Evolutionary conservation across 257 asterid genomes (phyloP).

Genomic region (Lycium barbarum): DNA sequence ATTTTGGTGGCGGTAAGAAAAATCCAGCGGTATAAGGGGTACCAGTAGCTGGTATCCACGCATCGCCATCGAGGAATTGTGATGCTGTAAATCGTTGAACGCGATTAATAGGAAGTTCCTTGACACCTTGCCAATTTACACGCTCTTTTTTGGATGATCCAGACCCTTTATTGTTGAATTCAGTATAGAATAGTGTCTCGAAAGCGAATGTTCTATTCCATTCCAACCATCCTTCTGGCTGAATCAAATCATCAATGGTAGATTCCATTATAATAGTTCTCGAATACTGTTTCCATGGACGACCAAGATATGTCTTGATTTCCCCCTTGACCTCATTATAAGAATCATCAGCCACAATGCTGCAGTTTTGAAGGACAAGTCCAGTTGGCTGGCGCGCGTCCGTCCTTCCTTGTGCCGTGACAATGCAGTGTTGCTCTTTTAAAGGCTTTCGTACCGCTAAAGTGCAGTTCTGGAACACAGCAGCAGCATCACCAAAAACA

Average conservation of each 20-base stretch:
- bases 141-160: constrained; percentile 63
- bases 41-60: constrained; percentile 54
- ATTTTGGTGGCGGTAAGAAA: constrained; percentile 59
- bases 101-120: constrained; percentile 62
- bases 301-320: constrained; percentile 62
- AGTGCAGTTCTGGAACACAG: constrained; percentile 83
- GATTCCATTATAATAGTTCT: constrained; percentile 82
- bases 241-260: constrained; percentile 63
- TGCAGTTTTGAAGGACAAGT: constrained; percentile 71
- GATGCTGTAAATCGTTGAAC: constrained; percentile 61
- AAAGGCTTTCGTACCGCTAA: constrained; percentile 67
- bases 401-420: constrained; percentile 84
- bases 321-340: constrained; percentile 41
- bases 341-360: constrained; percentile 59
- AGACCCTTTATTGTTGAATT: constrained; percentile 80
- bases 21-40: constrained; percentile 62
- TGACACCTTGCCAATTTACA: constrained; percentile 68
- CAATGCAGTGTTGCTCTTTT: constrained; percentile 67
- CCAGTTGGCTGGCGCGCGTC: constrained; percentile 80
- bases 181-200: constrained; percentile 63
- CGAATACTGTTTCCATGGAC: constrained; percentile 85
- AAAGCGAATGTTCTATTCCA: constrained; percentile 65
- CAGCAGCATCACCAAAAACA: constrained; percentile 81
- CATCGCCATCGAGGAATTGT: constrained; percentile 56
- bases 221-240: constrained; percentile 75